Evolutionary conservation across 2,329 filamentous ascomycete species (phyloP).

Genomic region (Pestalotiopsis fici): DNA sequence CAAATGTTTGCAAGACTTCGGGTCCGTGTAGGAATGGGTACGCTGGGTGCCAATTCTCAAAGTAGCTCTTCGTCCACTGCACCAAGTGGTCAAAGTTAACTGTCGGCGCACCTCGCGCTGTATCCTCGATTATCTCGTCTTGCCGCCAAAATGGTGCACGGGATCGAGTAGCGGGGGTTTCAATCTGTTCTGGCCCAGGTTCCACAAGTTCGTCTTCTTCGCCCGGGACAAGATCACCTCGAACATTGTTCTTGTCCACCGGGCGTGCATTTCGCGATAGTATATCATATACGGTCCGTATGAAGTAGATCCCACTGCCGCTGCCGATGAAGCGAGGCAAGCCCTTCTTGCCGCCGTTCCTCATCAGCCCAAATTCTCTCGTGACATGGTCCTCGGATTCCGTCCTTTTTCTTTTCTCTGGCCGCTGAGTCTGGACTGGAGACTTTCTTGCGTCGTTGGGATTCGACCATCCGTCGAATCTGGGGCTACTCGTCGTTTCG

Average conservation of each 20-base stretch:
- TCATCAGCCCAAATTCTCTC: conserved; percentile 44
- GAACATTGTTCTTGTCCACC: conserved; percentile 28
- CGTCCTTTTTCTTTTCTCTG: conserved; percentile 1
- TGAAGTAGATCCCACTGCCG: conserved; percentile 60
- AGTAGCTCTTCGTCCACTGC: conserved; percentile 53
- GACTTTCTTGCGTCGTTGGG: neutral
- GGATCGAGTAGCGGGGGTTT: conserved; percentile 20
- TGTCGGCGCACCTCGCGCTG: conserved; percentile 3
- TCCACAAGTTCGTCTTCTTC: conserved; percentile 54
- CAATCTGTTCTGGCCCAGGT: neutral
- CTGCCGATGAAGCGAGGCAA: conserved; percentile 58
- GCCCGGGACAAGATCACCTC: conserved; percentile 51
- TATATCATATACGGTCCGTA: conserved; percentile 53
- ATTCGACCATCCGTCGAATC: conserved; percentile 4
- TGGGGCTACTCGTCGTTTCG: neutral
- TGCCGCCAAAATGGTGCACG: conserved; percentile 32
- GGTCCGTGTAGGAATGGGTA: conserved; percentile 59
- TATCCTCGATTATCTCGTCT: conserved; percentile 30
- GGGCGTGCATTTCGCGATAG: conserved; percentile 33
- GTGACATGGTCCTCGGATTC: neutral
- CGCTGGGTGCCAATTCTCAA: conserved; percentile 58
- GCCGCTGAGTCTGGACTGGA: neutral
- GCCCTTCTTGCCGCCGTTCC: conserved; percentile 44
- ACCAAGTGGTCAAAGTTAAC: conserved; percentile 50
- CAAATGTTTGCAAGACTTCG: conserved; percentile 46